These are phyloP conservation scores for Helotiales sp. DNA, from an alignment of 2,329 filamentous ascomycete genomes.

Conservation along the genomic window DNA sequence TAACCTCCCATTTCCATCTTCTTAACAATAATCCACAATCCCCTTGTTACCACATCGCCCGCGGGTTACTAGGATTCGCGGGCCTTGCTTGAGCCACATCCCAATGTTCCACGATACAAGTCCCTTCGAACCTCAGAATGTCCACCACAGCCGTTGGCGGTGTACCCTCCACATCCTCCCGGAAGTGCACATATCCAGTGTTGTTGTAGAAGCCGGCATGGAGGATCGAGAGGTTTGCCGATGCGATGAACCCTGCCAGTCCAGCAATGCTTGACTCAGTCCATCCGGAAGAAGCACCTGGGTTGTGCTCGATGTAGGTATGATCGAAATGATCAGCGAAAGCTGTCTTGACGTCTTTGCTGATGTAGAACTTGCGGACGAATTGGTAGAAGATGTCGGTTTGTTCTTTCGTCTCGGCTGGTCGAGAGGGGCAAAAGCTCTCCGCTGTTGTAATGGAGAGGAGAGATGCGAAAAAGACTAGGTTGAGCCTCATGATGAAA, in stretches of 20 bases:
- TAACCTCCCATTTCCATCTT: neutral
- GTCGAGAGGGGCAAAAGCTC: slow-evolving; percentile 27
- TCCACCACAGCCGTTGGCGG: slow-evolving; percentile 28
- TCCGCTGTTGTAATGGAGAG: neutral
- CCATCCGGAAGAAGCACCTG: slow-evolving; percentile 23
- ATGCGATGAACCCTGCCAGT: slow-evolving; percentile 14
- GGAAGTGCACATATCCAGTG: slow-evolving; percentile 27
- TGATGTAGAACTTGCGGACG: slow-evolving; percentile 26
- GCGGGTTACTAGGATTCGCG: slow-evolving; percentile 30
- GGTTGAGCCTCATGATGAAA: neutral
- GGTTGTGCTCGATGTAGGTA: slow-evolving; percentile 36
- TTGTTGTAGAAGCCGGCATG: slow-evolving; percentile 21
- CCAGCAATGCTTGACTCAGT: slow-evolving; percentile 20
- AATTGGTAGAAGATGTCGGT: slow-evolving; percentile 29
- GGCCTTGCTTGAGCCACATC: slow-evolving; percentile 31
- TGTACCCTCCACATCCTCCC: slow-evolving; percentile 6
- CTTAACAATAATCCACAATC: neutral
- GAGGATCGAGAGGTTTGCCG: slow-evolving; percentile 12
- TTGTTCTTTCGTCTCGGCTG: slow-evolving; percentile 21
- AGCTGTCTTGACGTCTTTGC: slow-evolving; percentile 26
- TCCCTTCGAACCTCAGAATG: slow-evolving; percentile 31
- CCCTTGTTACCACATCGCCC: slow-evolving; percentile 29
- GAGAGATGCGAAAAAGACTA: neutral
- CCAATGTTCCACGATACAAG: slow-evolving; percentile 36
- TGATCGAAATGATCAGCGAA: slow-evolving; percentile 26